These are phyloP conservation scores for Dictyostelium brefeldianum DNA, from an alignment of 78 protist genomes.

Conservation along the genomic window DNA sequence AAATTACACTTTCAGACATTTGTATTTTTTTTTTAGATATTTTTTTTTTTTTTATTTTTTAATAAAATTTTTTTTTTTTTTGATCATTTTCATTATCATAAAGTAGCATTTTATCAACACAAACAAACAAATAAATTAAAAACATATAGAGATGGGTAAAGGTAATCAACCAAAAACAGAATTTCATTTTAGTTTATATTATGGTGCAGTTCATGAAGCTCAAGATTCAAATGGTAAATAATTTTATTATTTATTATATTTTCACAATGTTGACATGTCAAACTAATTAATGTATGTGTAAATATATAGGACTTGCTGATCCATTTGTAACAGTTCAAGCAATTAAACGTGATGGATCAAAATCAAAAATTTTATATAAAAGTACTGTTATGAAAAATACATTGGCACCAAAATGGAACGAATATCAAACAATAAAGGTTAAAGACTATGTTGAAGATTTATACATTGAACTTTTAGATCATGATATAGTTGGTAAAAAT, in stretches of 20 bases:
- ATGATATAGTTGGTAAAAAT: neutral
- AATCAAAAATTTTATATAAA: neutral
- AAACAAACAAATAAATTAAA: neutral
- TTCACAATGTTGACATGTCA: too few species aligned
- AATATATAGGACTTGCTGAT: neutral
- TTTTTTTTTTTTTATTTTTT: too few species aligned
- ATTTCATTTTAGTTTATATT: neutral
- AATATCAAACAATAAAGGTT: neutral
- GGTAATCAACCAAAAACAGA: neutral
- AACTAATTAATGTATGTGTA: neutral
- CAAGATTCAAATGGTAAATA: slow-evolving; percentile 3
- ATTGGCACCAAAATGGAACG: neutral
- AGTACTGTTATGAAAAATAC: neutral
- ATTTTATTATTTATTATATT: neutral
- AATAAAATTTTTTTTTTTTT: too few species aligned
- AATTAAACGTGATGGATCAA: neutral
- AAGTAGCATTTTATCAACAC: too few species aligned
- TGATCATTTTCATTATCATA: neutral
- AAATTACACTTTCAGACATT: neutral
- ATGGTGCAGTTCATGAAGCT: neutral
- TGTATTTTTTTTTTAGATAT: too few species aligned
- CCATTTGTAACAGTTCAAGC: neutral
- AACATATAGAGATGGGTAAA: neutral
- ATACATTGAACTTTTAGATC: neutral
- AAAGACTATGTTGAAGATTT: neutral